Evolutionary conservation across 2,329 filamentous ascomycete genomes (phyloP), one percentile per base, ranked within the genome.

Genomic region (Aspergillus terreus): DNA sequence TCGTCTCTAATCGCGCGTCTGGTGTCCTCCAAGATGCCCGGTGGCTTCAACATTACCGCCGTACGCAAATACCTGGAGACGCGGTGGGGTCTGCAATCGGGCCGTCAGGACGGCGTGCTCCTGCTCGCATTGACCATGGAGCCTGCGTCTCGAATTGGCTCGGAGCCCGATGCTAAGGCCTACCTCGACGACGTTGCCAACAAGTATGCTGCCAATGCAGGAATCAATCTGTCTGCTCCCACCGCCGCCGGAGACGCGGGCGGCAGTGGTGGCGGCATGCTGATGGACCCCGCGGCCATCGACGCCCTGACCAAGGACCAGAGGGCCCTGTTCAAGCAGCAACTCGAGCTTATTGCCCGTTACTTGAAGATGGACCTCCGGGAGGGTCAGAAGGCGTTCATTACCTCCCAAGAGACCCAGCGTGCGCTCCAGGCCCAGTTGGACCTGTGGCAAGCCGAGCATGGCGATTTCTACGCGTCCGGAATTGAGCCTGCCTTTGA

Each of bases 11-110:
- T 99, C 71, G 94, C 94, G 46, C 87, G 94, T 62, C 79, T 99
- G 70, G 94, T 99, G 41, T 97, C 94, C 2, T 96, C 94, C 27
- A 99, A 99, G 78, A 99, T 99, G 94, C 94, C 94, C 44, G 94
- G 92, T 77, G 94, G 94, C 56, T 99, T 99, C 83, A 99, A 97
- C 72, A 97, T 97, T 71, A 97, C 92, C 66, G 82, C 90, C 11
- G 90, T 95, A 44, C 84, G 94, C 66, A 99, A 99, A 76, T 95
- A 99, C 68, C 78, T 99, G 42, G 92, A 96, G 76, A 90, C 88
- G 14, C 83, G 90, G 72, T 99, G 92, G 91, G 94, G 94, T 50
- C 78, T 99, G 52, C 90, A 81, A 4, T 69, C 86, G 21, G 94
- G 94, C 25, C 83, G 94, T 65, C 94, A 99, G 70, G 94, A 99